phyloP scores from a whole-genome alignment of 129 eudicot species.

The Apium graveolens region DNA sequence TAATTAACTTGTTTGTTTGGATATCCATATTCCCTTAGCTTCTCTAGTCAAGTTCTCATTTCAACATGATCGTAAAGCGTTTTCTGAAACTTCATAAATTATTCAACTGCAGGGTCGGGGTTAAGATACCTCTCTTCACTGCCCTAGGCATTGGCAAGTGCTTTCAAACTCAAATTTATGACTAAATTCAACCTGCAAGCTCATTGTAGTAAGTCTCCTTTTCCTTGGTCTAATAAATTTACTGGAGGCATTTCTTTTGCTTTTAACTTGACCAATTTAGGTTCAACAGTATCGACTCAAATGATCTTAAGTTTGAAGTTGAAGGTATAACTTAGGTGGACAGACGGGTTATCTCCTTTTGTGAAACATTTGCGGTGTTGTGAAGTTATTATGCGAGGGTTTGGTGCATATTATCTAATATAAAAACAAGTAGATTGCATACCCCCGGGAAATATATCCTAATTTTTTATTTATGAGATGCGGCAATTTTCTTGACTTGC shows the following conservation, averaged over 20 bases:
- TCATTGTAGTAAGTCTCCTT: conserved; percentile 47
- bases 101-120: conserved; percentile 40
- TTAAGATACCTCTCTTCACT: conserved; percentile 26
- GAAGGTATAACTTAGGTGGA: conserved; percentile 28
- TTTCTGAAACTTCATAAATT: conserved; percentile 17
- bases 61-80: conserved; percentile 19
- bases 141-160: conserved; percentile 46
- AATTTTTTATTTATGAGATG: conserved; percentile 27
- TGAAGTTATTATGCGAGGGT: not conserved
- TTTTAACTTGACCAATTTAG: conserved; percentile 40
- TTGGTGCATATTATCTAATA: conserved; percentile 13
- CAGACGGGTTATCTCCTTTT: conserved; percentile 20
- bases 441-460: conserved; percentile 10
- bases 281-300: conserved; percentile 32
- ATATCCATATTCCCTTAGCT: conserved; percentile 15
- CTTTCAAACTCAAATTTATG: conserved; percentile 41
- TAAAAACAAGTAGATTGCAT: conserved; percentile 20
- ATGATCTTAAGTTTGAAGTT: conserved; percentile 38
- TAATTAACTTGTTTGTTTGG: conserved; percentile 13
- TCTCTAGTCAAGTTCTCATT: conserved; percentile 28
- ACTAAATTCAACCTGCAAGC: conserved; percentile 32
- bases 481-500: conserved; percentile 24
- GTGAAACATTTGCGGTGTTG: conserved; percentile 3
- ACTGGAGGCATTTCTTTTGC: conserved; percentile 38
- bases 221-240: conserved; percentile 16